Evolutionary conservation across 2,329 filamentous ascomycete species (phyloP).

Genomic region (Pyrenochaeta sp.): DNA sequence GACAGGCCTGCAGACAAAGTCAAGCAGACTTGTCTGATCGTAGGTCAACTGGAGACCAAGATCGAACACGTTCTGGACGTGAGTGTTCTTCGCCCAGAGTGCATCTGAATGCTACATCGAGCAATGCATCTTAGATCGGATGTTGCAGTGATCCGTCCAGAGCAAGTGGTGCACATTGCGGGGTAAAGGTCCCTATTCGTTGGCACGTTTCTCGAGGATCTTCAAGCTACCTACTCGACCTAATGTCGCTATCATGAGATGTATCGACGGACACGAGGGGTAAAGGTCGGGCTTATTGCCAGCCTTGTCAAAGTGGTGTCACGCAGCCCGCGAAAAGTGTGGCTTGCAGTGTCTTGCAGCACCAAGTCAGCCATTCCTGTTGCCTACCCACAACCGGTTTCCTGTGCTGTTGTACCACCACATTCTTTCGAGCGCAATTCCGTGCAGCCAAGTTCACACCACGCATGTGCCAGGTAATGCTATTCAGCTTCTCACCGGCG

Average conservation of each 20-base stretch:
- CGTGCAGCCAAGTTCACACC: conserved; percentile 6
- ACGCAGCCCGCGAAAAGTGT: background rate
- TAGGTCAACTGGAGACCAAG: background rate
- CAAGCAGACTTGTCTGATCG: no score
- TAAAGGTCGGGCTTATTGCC: background rate
- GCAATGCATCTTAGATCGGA: conserved; percentile 25
- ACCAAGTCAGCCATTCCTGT: conserved; percentile 9
- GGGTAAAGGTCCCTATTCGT: conserved; percentile 28
- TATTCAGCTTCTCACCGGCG: background rate
- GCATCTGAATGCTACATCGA: background rate
- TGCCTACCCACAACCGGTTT: conserved; percentile 14
- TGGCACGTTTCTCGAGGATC: conserved; percentile 9
- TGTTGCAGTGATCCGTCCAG: conserved; percentile 24
- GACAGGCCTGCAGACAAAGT: background rate
- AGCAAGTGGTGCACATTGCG: conserved; percentile 33
- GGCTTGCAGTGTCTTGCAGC: background rate
- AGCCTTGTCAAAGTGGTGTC: conserved; percentile 9
- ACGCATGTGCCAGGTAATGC: background rate
- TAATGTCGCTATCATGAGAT: background rate
- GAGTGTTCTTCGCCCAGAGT: background rate
- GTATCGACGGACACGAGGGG: background rate
- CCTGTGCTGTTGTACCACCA: conserved; percentile 7
- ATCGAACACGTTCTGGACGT: background rate
- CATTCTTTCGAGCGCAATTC: background rate
- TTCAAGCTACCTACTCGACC: background rate